Base-by-base conservation (phyloP, 169 alveolate genomes). In the Plasmodium reichenowi region DNA sequence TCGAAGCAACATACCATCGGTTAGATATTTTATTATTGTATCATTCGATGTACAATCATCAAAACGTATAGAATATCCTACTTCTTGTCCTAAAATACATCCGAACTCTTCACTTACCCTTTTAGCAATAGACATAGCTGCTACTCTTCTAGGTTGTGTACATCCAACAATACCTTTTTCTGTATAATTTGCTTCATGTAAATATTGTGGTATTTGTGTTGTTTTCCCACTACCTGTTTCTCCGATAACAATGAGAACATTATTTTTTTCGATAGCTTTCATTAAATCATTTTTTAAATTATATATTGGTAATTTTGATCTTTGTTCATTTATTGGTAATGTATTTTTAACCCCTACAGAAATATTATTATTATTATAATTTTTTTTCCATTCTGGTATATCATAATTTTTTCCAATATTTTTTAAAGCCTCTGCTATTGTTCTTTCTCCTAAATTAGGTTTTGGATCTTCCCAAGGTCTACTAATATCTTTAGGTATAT, bases 191-290 rank as follows among this genome's bases (percentile, higher is more conserved):
- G 97, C 96, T 90, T 97, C 99, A 20, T 94, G 97, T 54, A 98
- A 93, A 93, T 98, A 98, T 91, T 98, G 99, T n/a, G 99, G 98
- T 76, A 98, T 97, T 92, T 98, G 98, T 0, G 99, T 98, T 2
- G 99, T 98, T 89, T 98, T 98, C 0, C 99, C 99, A 67, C 99
- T 96, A 12, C 99, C 99, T 2, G 99, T 99, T 92, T 99, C 99
- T 52, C 99, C 99, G 52, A 99, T 98, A 15, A 99, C 99, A 1
- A 99, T 97, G 10, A 98, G 95, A 24, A 97, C 97, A 88, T 98
- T 93, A 74, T 98, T 97, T 22, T 94, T 96, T 4, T 91, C 88
- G 5, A 98, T 96, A 17, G 99, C 99, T 74, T 96, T 96, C 74
- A 98, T 91, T 58, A 99, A 94, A 71, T 96, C 97, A 2, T 96